Base-by-base conservation (phyloP, 192 early-diverging fungal genomes). In the Backusella parvicylindrica region DNA sequence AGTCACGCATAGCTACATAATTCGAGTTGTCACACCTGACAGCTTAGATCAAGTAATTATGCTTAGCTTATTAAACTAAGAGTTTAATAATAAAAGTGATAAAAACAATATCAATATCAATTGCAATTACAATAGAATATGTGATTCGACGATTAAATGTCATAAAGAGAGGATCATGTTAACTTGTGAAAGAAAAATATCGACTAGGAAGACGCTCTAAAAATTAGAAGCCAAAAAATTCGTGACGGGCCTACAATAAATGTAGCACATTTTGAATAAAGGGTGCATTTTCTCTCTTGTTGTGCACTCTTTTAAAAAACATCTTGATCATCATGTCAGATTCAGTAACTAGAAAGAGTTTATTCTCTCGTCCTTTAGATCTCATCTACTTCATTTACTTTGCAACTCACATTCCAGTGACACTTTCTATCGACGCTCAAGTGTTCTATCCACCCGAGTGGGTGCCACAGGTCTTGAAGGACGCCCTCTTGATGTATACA, bases 401-500 rank as follows among this genome's bases (percentile, higher is more conserved):
- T 85, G 78, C 74, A 1, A 81, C 86, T 16, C 93, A 95, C 69
- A 95, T 95, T 81, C 91, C 91, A 3, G 84, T 88, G 16, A 89
- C 92, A 6, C 36, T 92, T 0, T 53, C 86, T 33, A 76, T 92
- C 67, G 92, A 95, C 73, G 30, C 81, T 21, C 79, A 88, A 47
- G 84, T 85, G 2, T 70, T 92, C 63, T 83, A 91, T 38, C 85
- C 87, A 15, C 18, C 75, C n/a, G 43, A 63, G 63, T 37, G 31
- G 30, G 69, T 84, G 47, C 83, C 85, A 33, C 30, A 75, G 50
- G 69, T 78, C 2, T 41, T 87, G 36, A 68, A 70, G 28, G 78
- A 71, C 6, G 70, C 85, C 60, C 80, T 81, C 68, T 64, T 66
- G 1, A 82, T 83, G 21, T 90, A 91, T 50, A 84, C 87, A 7